A percentile compares a stretch with the other conserved stretches of the same genome.
Conservation (phyloP, 1,139 yeast genomes). For the Yamadazyma trypodendri region DNA sequence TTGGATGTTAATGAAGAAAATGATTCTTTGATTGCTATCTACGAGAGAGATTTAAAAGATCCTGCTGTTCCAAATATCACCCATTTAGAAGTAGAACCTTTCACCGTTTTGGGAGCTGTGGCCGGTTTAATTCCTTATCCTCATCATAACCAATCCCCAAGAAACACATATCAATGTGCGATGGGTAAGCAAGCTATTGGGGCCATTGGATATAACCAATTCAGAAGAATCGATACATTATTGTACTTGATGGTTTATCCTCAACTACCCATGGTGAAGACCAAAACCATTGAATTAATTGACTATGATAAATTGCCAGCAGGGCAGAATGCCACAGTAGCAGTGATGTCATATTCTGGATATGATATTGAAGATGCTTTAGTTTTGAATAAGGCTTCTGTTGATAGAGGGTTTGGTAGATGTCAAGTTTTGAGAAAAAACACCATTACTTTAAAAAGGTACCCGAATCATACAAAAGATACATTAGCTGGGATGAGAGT, state of each 20-base stretch:
- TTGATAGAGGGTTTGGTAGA: constrained; percentile 97
- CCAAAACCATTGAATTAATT: constrained; percentile 92
- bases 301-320: constrained; percentile 97
- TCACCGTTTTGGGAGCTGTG: constrained; percentile 95
- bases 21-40: constrained; percentile 89
- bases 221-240: constrained; percentile 91
- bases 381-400: constrained; percentile 85
- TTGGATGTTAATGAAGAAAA: constrained; percentile 97
- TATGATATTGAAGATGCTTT: constrained; percentile 99
- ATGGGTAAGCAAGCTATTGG: constrained; percentile 99
- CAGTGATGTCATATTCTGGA: constrained; percentile 98
- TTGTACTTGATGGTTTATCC: constrained; percentile 96
- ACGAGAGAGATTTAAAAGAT: constrained; percentile 54
- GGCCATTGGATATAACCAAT: constrained; percentile 96
- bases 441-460: constrained; percentile 83
- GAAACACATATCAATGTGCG: constrained; percentile 99
- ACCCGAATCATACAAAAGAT: constrained; percentile 92
- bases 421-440: constrained; percentile 96
- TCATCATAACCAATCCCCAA: constrained; percentile 97
- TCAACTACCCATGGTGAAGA: constrained; percentile 98
- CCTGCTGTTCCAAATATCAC: constrained; percentile 46
- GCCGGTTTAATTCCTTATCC: constrained; percentile 99
- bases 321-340: constrained; percentile 98
- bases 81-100: constrained; percentile 94
- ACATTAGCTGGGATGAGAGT: constrained; percentile 88